Evolutionary conservation across 208 protist species (phyloP), one percentile per base, ranked within the genome.

Genomic region (Endotrypanum monterogeii): DNA sequence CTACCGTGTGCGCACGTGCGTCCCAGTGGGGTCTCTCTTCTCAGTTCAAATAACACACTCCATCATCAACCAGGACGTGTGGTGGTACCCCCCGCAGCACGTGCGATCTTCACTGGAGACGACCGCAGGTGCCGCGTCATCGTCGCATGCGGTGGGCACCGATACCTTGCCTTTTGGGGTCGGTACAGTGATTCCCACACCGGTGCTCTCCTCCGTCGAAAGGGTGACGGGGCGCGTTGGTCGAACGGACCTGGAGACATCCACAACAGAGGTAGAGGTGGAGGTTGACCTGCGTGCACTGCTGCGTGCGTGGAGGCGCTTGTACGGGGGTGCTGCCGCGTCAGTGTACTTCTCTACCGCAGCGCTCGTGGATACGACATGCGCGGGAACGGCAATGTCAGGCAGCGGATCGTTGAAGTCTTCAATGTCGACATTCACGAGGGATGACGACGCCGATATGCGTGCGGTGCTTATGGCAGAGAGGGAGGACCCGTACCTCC

Each of bases 271-370:
- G 4, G 78, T 94, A 9, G 90, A 95, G 73, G 56, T 93, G 61
- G 88, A 95, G 82, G 66, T 95, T 11, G 63, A 91, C 60, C 44
- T 95, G 18, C 77, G 60, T 14, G 63, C 46, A 39, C 37, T 95
- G 50, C 66, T 89, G 54, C 73, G 74, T 39, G 83, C 63, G 69
- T 90, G 88, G 77, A 83, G 80, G 71, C 25, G 60, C 44, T 3
- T 74, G 30, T 69, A 77, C 61, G 77, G 73, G n/a, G 48, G 60
- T 30, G 75, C 67, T 25, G 79, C 74, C 14, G 77, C 60, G 16
- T 63, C 76, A 6, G 65, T 67, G n/a, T 73, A 76, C 32, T 58
- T 73, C 11, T 74, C 68, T 32, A 37, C 75, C 11, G 48, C 76
- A 7, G 66, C 30, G 67, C 46, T 68, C 46, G 46, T 68, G 46